A percentile compares a stretch with the other conserved stretches of the same genome.
Evolutionary conservation across 2,329 filamentous ascomycete species (phyloP).

Genomic region (Microascus cirrosus): DNA sequence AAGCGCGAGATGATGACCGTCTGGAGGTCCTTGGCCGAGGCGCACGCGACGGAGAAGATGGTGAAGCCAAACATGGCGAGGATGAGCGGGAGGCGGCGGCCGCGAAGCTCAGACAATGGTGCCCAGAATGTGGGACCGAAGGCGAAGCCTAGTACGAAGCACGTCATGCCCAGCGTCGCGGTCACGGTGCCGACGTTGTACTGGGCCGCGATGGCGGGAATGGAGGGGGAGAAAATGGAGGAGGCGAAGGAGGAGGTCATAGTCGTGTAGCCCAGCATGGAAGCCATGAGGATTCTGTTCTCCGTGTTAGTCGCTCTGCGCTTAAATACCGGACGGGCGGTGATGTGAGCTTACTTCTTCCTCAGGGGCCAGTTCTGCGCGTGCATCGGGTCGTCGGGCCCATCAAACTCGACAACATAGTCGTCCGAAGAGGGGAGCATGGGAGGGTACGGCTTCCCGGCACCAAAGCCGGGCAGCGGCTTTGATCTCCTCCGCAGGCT

Average conservation of each 20-base stretch:
- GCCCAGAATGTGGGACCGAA: conserved; percentile 63
- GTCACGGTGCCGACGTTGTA: conserved; percentile 54
- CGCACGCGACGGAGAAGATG: conserved; percentile 54
- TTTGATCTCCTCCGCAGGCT: conserved; percentile 36
- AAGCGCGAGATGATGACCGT: conserved; percentile 63
- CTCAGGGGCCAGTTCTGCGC: conserved; percentile 76
- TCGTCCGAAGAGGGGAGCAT: conserved; percentile 58
- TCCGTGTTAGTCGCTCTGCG: conserved; percentile 12
- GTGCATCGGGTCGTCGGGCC: conserved; percentile 71
- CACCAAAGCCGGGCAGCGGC: conserved; percentile 59
- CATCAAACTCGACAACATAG: conserved; percentile 79
- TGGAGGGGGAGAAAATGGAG: conserved; percentile 65
- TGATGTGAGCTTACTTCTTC: conserved; percentile 46
- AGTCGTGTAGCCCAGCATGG: conserved; percentile 63
- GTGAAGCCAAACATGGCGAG: conserved; percentile 58
- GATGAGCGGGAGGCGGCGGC: conserved; percentile 51
- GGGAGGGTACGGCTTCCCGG: conserved; percentile 65
- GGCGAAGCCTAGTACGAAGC: conserved; percentile 63
- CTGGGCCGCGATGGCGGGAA: conserved; percentile 38
- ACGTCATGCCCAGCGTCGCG: conserved; percentile 51
- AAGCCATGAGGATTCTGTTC: conserved; percentile 46
- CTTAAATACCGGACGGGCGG: background rate
- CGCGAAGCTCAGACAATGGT: conserved; percentile 61
- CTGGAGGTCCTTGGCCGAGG: conserved; percentile 55
- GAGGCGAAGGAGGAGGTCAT: conserved; percentile 61